Evolutionary conservation across 2,329 filamentous ascomycete genomes (phyloP).

Genomic region (Colletotrichum kahawae): DNA sequence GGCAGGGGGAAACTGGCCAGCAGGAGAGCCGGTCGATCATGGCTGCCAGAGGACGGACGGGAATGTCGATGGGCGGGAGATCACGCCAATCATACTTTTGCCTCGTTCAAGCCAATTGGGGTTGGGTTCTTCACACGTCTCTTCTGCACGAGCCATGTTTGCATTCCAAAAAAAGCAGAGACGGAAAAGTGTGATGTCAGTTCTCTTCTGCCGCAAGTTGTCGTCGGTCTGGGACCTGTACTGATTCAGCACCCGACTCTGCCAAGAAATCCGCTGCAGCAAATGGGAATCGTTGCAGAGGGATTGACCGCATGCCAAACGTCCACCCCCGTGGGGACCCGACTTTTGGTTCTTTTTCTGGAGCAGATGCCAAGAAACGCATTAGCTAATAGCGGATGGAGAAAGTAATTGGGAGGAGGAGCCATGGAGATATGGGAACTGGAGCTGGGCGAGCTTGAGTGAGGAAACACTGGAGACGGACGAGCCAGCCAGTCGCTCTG

Average conservation of each 20-base stretch:
- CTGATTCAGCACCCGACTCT: constrained; percentile 11
- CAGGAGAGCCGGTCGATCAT: not conserved
- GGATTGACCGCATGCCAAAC: not conserved
- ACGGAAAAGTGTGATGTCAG: not conserved
- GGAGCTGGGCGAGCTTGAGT: not conserved
- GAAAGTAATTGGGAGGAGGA: not conserved
- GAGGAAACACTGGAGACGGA: not conserved
- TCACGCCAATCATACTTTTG: not conserved
- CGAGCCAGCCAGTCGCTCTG: not conserved
- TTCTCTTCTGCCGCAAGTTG: not conserved
- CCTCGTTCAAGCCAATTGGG: not conserved
- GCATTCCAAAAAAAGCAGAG: not conserved
- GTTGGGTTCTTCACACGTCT: not conserved
- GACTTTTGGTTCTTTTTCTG: not conserved
- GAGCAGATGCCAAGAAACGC: not conserved
- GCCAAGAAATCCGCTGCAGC: not conserved
- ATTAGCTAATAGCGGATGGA: not conserved
- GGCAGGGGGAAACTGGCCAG: not conserved
- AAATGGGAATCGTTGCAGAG: not conserved
- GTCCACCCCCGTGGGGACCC: constrained; percentile 6
- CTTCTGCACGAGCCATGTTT: not conserved
- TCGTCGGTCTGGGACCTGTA: not conserved
- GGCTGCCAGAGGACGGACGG: not conserved
- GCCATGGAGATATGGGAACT: not conserved
- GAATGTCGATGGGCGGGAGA: not conserved